Percentiles rank a stretch among this genome's conserved stretches.
phyloP scores from a whole-genome alignment of 768 basidiomycete species.

The Suillus americanus region DNA sequence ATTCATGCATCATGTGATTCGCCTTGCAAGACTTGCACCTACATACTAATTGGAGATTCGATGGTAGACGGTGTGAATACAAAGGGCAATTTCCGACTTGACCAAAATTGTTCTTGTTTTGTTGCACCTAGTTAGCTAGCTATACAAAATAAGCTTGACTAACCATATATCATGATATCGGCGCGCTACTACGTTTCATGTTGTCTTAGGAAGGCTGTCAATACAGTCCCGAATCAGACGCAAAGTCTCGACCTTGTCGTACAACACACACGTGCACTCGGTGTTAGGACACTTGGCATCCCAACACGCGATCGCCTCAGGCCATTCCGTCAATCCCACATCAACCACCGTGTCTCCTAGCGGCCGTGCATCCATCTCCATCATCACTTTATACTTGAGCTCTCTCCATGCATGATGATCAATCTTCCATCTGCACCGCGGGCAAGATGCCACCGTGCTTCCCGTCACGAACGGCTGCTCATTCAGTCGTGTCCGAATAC shows the following conservation, averaged over 20 bases:
- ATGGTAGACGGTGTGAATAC: slow-evolving; percentile 15
- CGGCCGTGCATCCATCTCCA: slow-evolving; percentile 60
- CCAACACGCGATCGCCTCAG: slow-evolving; percentile 63
- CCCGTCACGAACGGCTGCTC: slow-evolving; percentile 58
- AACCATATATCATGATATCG: not conserved
- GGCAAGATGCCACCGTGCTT: slow-evolving; percentile 41
- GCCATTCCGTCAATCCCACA: slow-evolving; percentile 51
- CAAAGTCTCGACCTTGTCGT: slow-evolving; percentile 55
- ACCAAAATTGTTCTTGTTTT: not conserved
- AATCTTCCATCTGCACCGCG: slow-evolving; percentile 46
- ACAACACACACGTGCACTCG: slow-evolving; percentile 49
- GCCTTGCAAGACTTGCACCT: slow-evolving; percentile 1
- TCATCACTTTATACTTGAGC: slow-evolving; percentile 54
- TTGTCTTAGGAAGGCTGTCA: slow-evolving; percentile 43
- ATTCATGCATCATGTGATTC: slow-evolving; percentile 7
- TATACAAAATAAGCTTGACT: not conserved
- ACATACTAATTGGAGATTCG: slow-evolving; percentile 8
- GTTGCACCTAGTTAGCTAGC: too few species aligned
- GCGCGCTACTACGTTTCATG: slow-evolving; percentile 17
- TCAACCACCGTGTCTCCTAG: slow-evolving; percentile 57
- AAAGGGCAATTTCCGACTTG: not conserved
- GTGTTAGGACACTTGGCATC: slow-evolving; percentile 47
- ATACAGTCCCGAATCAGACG: slow-evolving; percentile 56
- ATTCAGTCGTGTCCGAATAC: slow-evolving; percentile 47
- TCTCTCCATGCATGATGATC: slow-evolving; percentile 67